Percentiles rank a stretch among this genome's conserved stretches.
These are phyloP conservation scores for Leccinum olivaceopallidum DNA, from an alignment of 768 basidiomycete genomes.

Conservation along the genomic window DNA sequence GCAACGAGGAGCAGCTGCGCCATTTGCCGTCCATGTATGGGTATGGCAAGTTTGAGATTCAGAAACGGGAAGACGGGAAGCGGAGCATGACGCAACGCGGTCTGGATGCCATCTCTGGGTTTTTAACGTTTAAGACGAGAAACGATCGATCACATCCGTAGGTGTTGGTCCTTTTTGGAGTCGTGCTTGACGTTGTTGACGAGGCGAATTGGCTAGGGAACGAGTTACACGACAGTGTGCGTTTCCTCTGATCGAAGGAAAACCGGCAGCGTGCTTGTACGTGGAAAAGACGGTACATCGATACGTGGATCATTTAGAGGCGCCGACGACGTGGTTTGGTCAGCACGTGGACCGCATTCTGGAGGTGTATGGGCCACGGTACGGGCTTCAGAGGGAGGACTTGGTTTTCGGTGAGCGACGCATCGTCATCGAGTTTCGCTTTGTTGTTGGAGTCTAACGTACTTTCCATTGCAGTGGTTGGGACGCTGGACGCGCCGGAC, in stretches of 20 bases:
- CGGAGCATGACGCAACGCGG: constrained; percentile 60
- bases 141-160: constrained; percentile 41
- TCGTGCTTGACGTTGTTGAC: background rate
- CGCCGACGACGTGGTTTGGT: constrained; percentile 74
- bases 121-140: constrained; percentile 45
- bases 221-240: constrained; percentile 52
- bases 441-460: background rate
- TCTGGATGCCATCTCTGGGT: constrained; percentile 50
- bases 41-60: constrained; percentile 55
- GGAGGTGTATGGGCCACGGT: constrained; percentile 46
- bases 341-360: constrained; percentile 66
- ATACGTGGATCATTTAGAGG: constrained; percentile 61
- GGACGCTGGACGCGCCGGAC: constrained; percentile 66
- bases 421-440: background rate
- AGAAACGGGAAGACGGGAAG: constrained; percentile 49
- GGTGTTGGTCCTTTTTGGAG: constrained; percentile 16
- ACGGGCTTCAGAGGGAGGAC: constrained; percentile 58
- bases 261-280: constrained; percentile 65
- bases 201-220: constrained; percentile 34
- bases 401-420: constrained; percentile 44
- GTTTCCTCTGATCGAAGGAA: constrained; percentile 61
- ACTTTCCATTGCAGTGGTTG: constrained; percentile 48
- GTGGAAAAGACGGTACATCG: constrained; percentile 70
- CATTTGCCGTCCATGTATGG: constrained; percentile 60
- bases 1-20: constrained; percentile 42